A percentile compares a stretch with the other conserved stretches of the same genome.
phyloP scores from a whole-genome alignment of 805 yeast species.

The Pichia cabralensis region DNA sequence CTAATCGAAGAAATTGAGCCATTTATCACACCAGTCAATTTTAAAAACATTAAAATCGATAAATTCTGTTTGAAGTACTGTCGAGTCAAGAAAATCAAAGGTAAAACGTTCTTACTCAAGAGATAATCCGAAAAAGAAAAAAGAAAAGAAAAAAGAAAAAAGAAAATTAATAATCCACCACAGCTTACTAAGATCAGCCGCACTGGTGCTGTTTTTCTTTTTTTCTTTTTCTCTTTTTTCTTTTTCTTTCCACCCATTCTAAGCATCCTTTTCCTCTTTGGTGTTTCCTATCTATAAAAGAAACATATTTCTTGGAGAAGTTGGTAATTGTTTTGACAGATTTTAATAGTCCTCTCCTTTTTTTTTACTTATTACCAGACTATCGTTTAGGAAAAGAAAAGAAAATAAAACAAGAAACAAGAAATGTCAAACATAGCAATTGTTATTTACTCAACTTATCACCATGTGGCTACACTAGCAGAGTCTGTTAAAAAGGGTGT shows the following conservation, averaged over 20 bases:
- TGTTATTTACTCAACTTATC: conserved; percentile 65
- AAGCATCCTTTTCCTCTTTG: no score
- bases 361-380: background rate
- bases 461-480: conserved; percentile 65
- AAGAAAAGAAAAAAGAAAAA: no score
- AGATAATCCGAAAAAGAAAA: background rate
- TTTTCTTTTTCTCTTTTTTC: background rate
- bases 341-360: background rate
- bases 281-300: no score
- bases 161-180: no score
- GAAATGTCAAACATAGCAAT: conserved; percentile 26
- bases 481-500: conserved; percentile 59
- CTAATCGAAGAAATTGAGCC: conserved; percentile 52
- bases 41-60: conserved; percentile 34
- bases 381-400: background rate
- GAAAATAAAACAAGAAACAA: background rate
- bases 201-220: background rate
- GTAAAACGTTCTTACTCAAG: background rate
- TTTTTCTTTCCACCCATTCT: background rate
- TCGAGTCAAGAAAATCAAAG: conserved; percentile 30
- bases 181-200: no score
- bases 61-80: conserved; percentile 56
- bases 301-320: no score
- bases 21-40: conserved; percentile 48
- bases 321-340: no score